Conservation (phyloP, 805 yeast species). For the Metschnikowia aberdeeniae region DNA sequence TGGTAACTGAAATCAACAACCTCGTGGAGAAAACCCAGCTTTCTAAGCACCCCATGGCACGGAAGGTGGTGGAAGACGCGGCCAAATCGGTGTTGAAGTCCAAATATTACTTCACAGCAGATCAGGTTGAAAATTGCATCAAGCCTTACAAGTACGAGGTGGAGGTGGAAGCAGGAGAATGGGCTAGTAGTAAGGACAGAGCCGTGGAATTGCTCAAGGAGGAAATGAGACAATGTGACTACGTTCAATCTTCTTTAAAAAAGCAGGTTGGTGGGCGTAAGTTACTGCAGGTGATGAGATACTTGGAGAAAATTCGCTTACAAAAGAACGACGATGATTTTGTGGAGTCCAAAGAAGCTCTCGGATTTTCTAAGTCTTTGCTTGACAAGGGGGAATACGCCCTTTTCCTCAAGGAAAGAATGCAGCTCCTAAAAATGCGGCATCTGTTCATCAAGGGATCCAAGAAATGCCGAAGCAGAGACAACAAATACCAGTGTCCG, state of each 20-base stretch:
- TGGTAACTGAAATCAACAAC: constrained; percentile 71
- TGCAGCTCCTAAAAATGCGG: constrained; percentile 67
- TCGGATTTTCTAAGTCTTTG: constrained; percentile 78
- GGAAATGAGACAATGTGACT: constrained; percentile 79
- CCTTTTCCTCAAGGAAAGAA: constrained; percentile 68
- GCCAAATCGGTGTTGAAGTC: constrained; percentile 73
- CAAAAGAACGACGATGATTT: constrained; percentile 28
- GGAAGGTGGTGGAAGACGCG: constrained; percentile 76
- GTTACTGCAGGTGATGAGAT: constrained; percentile 75
- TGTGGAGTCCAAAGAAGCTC: constrained; percentile 57
- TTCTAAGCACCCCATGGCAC: constrained; percentile 82
- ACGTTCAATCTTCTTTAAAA: constrained; percentile 54
- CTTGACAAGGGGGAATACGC: constrained; percentile 82
- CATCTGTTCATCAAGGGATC: constrained; percentile 66
- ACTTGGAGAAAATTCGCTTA: constrained; percentile 50
- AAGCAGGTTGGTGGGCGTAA: constrained; percentile 79
- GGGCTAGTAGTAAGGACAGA: constrained; percentile 79
- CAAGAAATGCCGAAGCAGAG: constrained; percentile 70
- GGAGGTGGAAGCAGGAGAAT: constrained; percentile 92
- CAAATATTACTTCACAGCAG: constrained; percentile 87
- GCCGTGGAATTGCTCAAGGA: constrained; percentile 71
- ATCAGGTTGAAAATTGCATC: constrained; percentile 97
- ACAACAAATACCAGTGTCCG: constrained; percentile 86
- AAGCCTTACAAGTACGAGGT: constrained; percentile 97
- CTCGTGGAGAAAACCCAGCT: constrained; percentile 72